Conservation (phyloP, 1,284 basidiomycete genomes). For the Austropuccinia psidii region DNA sequence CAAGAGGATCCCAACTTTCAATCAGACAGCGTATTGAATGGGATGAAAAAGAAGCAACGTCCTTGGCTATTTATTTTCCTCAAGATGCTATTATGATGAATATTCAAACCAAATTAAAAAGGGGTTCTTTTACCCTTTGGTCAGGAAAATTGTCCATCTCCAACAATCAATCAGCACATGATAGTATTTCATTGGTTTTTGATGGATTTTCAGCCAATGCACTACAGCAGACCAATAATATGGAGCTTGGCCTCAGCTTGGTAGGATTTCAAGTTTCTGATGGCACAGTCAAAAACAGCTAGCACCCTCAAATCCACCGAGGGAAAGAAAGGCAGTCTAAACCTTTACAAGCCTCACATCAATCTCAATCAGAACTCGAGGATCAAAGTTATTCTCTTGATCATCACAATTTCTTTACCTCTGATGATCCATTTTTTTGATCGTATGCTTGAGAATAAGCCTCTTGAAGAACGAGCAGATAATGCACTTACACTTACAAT, state of each 20-base stretch:
- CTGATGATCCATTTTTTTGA: slow-evolving; percentile 78
- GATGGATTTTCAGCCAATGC: slow-evolving; percentile 79
- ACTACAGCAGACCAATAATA: slow-evolving; percentile 76
- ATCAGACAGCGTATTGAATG: slow-evolving; percentile 70
- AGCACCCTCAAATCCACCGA: slow-evolving; percentile 86
- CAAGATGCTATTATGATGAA: slow-evolving; percentile 74
- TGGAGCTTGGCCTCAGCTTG: slow-evolving; percentile 73
- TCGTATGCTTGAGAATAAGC: slow-evolving; percentile 85
- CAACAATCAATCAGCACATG: slow-evolving; percentile 44
- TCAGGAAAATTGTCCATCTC: slow-evolving; percentile 48
- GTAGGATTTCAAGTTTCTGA: slow-evolving; percentile 86
- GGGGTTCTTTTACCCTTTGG: slow-evolving; percentile 75
- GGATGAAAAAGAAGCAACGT: slow-evolving; percentile 63
- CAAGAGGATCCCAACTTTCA: slow-evolving; percentile 47
- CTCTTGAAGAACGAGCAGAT: slow-evolving; percentile 85
- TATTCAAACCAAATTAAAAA: slow-evolving; percentile 69
- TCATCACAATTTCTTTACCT: neutral
- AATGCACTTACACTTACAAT: slow-evolving; percentile 81
- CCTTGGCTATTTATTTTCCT: slow-evolving; percentile 59
- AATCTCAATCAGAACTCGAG: slow-evolving; percentile 43
- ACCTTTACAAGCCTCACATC: slow-evolving; percentile 41
- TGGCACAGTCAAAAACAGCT: slow-evolving; percentile 70
- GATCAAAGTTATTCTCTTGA: neutral
- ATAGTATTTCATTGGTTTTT: slow-evolving; percentile 82
- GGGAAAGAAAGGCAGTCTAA: slow-evolving; percentile 60